phyloP scores from a whole-genome alignment of 2,329 filamentous ascomycete genomes.

The Penicillium sp. region DNA sequence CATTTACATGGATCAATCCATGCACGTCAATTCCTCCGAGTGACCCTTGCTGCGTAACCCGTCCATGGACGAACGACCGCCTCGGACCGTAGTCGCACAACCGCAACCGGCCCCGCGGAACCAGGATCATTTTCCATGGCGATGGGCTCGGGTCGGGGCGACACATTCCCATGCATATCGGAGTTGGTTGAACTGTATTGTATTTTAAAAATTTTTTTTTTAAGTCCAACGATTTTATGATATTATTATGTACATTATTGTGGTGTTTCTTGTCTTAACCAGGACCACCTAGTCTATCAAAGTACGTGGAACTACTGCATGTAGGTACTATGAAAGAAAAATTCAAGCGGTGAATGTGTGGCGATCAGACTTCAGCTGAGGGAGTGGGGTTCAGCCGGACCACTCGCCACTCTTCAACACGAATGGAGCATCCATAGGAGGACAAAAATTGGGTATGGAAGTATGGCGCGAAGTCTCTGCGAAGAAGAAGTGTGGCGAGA shows the following conservation, averaged over 20 bases:
- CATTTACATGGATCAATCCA: constrained; percentile 11
- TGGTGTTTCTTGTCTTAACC: background rate
- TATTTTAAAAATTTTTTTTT: background rate
- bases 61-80: constrained; percentile 27
- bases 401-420: constrained; percentile 20
- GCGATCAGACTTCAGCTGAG: constrained; percentile 32
- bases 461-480: background rate
- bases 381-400: constrained; percentile 22
- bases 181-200: background rate
- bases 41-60: constrained; percentile 9
- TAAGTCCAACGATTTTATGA: background rate
- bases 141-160: constrained; percentile 29
- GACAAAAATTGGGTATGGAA: background rate
- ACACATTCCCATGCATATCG: constrained; percentile 10
- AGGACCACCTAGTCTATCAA: constrained; percentile 18
- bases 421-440: constrained; percentile 16
- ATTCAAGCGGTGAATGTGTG: constrained; percentile 25
- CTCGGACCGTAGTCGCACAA: constrained; percentile 37
- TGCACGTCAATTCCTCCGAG: constrained; percentile 18
- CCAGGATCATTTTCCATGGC: constrained; percentile 27
- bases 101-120: constrained; percentile 31
- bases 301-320: constrained; percentile 28
- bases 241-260: background rate
- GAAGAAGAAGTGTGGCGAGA: constrained; percentile 14
- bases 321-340: constrained; percentile 13